These are phyloP conservation scores for Malania oleifera DNA, from an alignment of 164 flowering plant genomes.

Conservation along the genomic window DNA sequence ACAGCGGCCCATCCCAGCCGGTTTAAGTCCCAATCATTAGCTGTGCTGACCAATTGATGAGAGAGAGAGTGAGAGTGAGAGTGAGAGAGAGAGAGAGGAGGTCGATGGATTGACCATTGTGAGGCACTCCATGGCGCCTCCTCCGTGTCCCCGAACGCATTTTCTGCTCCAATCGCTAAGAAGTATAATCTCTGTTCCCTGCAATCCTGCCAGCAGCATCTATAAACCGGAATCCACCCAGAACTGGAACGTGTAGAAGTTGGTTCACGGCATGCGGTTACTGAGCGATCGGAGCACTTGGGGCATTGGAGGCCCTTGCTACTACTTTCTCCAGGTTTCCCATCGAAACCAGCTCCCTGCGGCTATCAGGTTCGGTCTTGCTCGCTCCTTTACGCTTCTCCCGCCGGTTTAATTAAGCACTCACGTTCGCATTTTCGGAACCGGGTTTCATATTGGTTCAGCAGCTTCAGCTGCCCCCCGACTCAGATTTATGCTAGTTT, in stretches of 20 bases:
- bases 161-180: slow-evolving; percentile 2
- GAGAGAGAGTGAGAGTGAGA: too few species aligned
- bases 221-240: slow-evolving; percentile 1
- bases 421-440: too few species aligned
- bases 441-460: too few species aligned
- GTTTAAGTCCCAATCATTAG: too few species aligned
- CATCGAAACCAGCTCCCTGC: slow-evolving; percentile 29
- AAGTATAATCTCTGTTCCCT: not conserved
- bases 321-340: slow-evolving; percentile 28
- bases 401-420: too few species aligned
- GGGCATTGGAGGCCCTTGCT: slow-evolving; percentile 47
- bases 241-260: slow-evolving; percentile 4
- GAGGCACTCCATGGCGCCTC: not conserved
- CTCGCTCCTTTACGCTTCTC: not conserved
- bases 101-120: too few species aligned
- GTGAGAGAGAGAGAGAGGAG: too few species aligned
- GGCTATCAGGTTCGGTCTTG: slow-evolving; percentile 32
- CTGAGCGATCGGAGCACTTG: slow-evolving; percentile 33
- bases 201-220: slow-evolving; percentile 2
- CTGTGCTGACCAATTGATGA: too few species aligned
- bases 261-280: slow-evolving; percentile 21
- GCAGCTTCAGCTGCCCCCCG: too few species aligned
- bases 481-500: not conserved
- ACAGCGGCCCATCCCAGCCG: too few species aligned
- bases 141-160: not conserved